Evolutionary conservation across 1,139 yeast species (phyloP), one percentile per base, ranked within the genome.

Genomic region (Yamadazyma triangularis): DNA sequence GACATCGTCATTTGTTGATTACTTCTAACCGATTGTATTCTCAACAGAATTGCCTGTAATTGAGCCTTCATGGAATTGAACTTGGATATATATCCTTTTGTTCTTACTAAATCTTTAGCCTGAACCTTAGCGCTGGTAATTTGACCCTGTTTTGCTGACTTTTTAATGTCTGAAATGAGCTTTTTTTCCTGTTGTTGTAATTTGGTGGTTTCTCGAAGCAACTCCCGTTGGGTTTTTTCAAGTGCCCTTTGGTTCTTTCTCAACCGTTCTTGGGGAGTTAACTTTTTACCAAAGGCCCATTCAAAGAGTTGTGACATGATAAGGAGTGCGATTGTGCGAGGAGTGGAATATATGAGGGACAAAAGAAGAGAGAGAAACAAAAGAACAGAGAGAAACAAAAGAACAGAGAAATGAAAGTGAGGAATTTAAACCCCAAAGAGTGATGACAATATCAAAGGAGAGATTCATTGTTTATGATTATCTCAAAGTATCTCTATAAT

Each of bases 1-100:
- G 95, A 83, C 45, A 74, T 77, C 34, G 95, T 85, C 98, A 91
- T 93, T 57, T 89, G 96, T 51, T 87, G 95, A 49, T 89, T 88
- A 41, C 93, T 80, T 39, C 97, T 70, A 22, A 91, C 95, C 25
- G 96, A 58, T 36, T 91, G 97, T 40, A 91, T 83, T 38, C 98
- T 67, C 42, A 91, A 68, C 19, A 94, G 81, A 32, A 91, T 89
- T 2, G 97, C 96, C 60, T 93, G 98, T 34, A 91, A 61, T 58
- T 89, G 97, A 3, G 96, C 89, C 59, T 83, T 84, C 96, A 91
- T 91, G 39, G 82, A 80, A 51, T 86, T 86, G 60, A 91, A 93
- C 62, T 91, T 91, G 44, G 79, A 82, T 38, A 88, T 77, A 51
- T 85, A 80, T 36, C 70, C 75, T 48, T 89, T 73, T 2, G 98